A percentile compares a stretch with the other conserved stretches of the same genome.
Evolutionary conservation across 2,329 filamentous ascomycete species (phyloP).

Genomic region (Pseudocercospora ulei): DNA sequence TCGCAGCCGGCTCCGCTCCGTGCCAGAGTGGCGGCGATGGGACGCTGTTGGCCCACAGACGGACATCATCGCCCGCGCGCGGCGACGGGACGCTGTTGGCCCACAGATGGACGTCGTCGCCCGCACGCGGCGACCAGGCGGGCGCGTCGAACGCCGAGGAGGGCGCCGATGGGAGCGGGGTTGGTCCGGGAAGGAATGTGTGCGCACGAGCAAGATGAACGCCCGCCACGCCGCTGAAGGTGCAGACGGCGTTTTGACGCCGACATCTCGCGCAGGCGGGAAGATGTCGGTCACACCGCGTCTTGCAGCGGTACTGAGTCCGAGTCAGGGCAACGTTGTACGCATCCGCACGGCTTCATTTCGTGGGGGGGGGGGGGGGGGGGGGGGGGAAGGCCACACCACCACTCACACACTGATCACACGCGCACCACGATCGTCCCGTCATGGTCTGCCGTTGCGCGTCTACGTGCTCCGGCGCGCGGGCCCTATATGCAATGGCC

Average conservation of each 20-base stretch:
- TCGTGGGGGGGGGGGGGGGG: too few species aligned
- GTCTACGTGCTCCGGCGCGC: neutral
- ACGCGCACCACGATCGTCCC: conserved; percentile 1
- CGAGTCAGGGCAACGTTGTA: neutral
- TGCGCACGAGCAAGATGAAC: neutral
- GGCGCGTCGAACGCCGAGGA: neutral
- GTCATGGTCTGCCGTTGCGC: neutral
- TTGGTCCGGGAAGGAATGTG: neutral
- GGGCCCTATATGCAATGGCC: too few species aligned
- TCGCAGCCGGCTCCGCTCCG: neutral
- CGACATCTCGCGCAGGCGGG: conserved; percentile 1
- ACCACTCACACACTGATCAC: conserved; percentile 8
- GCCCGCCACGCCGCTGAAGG: conserved; percentile 1
- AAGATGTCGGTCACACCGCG: conserved; percentile 3
- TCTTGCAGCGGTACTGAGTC: conserved; percentile 7
- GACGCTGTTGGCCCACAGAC: neutral
- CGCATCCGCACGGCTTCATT: too few species aligned
- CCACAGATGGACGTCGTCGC: conserved; percentile 1
- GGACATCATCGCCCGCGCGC: neutral
- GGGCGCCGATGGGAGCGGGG: neutral
- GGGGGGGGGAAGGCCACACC: too few species aligned
- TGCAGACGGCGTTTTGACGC: conserved; percentile 2
- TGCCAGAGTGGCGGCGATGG: neutral
- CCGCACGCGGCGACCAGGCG: neutral
- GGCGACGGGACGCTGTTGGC: neutral